Base-by-base conservation (phyloP, 2,329 filamentous ascomycete genomes). In the Botrytis hyacinthi region DNA sequence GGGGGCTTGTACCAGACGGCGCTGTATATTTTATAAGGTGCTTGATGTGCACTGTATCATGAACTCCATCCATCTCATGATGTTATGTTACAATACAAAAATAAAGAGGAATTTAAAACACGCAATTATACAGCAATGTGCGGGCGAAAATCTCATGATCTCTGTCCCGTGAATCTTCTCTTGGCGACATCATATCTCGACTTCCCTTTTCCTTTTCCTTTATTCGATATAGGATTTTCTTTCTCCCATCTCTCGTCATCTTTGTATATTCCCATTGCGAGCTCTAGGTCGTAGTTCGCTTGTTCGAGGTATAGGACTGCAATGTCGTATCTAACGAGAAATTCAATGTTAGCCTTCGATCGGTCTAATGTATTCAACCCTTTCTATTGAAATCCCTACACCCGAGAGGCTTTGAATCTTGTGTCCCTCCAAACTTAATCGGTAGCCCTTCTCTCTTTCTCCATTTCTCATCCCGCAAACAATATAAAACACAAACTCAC, bases 241-340 rank as follows among this genome's bases (percentile, higher is more conserved):
- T 85, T 87, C 82, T 94, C 93, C 93, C 93, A 95, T 71, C 85
- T 85, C 80, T 94, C 92, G 76, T 96, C 93, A 5, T 89, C 91
- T 76, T 88, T 85, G 80, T 89, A 94, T 4, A 87, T 85, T 54
- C 87, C 85, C 10, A 92, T 86, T 0, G 93, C 92, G 42, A 82
- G 81, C 5, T 89, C 87, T 26, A 95, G 83, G 77, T 94, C 86
- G 81, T 92, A 93, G 12, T 86, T 85, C 35, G 86, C 84, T 81
- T 93, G 90, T 78, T 93, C 88, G 61, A 96, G 85, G 81, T 96
- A 96, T 32, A 95, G 81, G 42, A 92, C 81, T 1, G 93, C 93
- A 69, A 94, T 85, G 80, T 94, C 91, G 77, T 90, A 90, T 77
- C 87, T 88, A 76, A 76, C 75, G 73, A 78, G 75, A 77, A 83